phyloP scores from a whole-genome alignment of 768 basidiomycete species.

The Agaricus bisporus region DNA sequence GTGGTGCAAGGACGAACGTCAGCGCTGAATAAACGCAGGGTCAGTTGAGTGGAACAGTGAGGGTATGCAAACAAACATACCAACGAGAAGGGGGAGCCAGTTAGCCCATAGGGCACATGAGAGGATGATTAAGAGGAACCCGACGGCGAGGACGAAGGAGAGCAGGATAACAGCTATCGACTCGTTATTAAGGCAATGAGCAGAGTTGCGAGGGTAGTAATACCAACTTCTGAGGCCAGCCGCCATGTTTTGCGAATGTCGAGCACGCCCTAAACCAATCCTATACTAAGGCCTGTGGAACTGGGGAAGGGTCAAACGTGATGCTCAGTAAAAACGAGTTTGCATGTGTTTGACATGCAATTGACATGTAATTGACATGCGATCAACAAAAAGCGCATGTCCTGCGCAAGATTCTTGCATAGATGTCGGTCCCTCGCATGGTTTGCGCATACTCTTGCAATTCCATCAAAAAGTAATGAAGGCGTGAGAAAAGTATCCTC shows the following conservation, averaged over 20 bases:
- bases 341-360: no score
- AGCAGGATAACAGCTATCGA: conserved; percentile 85
- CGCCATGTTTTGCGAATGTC: conserved; percentile 34
- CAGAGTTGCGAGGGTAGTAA: background rate
- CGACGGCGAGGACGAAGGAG: conserved; percentile 94
- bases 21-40: conserved; percentile 51
- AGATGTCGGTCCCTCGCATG: no score
- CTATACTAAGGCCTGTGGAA: no score
- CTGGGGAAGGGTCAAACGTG: background rate
- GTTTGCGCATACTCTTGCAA: no score
- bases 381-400: no score
- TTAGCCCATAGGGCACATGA: conserved; percentile 95
- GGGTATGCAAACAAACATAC: conserved; percentile 40
- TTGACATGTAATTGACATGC: no score
- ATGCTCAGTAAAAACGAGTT: no score
- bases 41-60: background rate
- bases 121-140: conserved; percentile 97
- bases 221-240: conserved; percentile 69
- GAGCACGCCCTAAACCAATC: background rate
- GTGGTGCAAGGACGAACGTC: conserved; percentile 90
- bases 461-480: no score
- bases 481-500: no score
- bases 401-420: no score
- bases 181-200: background rate
- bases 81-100: conserved; percentile 95